phyloP scores from a whole-genome alignment of 2,329 filamentous ascomycete species.

The Sporothrix curviconia region DNA sequence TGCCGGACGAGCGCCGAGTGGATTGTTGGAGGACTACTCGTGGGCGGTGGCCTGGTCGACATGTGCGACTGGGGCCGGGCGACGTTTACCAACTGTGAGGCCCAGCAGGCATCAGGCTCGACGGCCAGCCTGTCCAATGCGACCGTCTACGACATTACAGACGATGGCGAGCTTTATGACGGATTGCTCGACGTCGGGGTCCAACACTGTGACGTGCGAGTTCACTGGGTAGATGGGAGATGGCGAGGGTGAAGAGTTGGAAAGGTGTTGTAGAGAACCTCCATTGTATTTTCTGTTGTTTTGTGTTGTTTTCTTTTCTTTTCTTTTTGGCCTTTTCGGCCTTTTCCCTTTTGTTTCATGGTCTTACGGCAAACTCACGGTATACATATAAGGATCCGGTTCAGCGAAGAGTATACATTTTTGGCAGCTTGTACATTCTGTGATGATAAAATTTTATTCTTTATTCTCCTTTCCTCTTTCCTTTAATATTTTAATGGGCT shows the following conservation, averaged over 20 bases:
- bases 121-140: slow-evolving; percentile 23
- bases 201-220: slow-evolving; percentile 19
- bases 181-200: slow-evolving; percentile 18
- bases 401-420: no score
- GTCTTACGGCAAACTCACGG: neutral
- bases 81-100: slow-evolving; percentile 24
- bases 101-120: no score
- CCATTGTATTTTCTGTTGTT: neutral
- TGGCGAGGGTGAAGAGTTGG: no score
- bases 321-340: neutral
- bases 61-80: no score
- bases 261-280: no score
- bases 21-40: slow-evolving; percentile 28
- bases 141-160: slow-evolving; percentile 33
- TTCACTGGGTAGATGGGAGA: slow-evolving; percentile 29
- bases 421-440: no score
- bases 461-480: no score
- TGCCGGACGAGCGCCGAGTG: slow-evolving; percentile 27
- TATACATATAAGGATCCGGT: no score
- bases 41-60: slow-evolving; percentile 20
- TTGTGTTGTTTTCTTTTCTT: neutral
- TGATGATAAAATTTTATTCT: no score
- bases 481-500: no score
- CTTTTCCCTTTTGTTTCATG: neutral
- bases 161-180: slow-evolving; percentile 21